Percentiles rank a stretch among this genome's conserved stretches.
Evolutionary conservation across 2,329 filamentous ascomycete species (phyloP).

Genomic region (Chaetomium olivaceum): DNA sequence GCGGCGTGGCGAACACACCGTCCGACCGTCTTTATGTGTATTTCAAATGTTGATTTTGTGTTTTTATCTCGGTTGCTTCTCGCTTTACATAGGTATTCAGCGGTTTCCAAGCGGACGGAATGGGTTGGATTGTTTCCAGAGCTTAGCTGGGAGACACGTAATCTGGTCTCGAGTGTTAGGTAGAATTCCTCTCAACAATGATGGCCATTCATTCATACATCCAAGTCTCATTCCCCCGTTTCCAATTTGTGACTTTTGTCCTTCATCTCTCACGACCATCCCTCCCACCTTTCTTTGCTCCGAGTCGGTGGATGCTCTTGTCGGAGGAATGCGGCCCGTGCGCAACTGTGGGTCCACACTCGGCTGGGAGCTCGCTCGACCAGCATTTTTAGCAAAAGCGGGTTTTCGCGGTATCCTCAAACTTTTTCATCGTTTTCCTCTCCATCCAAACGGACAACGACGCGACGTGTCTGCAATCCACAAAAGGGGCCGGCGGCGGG

Average conservation of each 20-base stretch:
- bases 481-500: background rate
- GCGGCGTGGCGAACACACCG: background rate
- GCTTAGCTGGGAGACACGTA: background rate
- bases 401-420: background rate
- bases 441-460: background rate
- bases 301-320: background rate
- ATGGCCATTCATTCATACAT: background rate
- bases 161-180: slow-evolving; percentile 11
- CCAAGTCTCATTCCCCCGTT: background rate
- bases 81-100: background rate
- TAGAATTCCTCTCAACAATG: slow-evolving; percentile 21
- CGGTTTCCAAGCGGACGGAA: background rate
- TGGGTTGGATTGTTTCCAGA: slow-evolving; percentile 4
- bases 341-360: background rate
- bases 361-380: background rate
- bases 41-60: slow-evolving; percentile 18
- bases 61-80: slow-evolving; percentile 6
- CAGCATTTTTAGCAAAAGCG: background rate
- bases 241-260: background rate
- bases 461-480: background rate
- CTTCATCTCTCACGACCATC: background rate
- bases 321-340: background rate
- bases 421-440: background rate
- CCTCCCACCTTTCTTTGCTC: no score
- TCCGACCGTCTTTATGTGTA: slow-evolving; percentile 25